Evolutionary conservation across 75 land plant species (phyloP), one percentile per base, ranked within the genome.

Genomic region (Larix kaempferi): DNA sequence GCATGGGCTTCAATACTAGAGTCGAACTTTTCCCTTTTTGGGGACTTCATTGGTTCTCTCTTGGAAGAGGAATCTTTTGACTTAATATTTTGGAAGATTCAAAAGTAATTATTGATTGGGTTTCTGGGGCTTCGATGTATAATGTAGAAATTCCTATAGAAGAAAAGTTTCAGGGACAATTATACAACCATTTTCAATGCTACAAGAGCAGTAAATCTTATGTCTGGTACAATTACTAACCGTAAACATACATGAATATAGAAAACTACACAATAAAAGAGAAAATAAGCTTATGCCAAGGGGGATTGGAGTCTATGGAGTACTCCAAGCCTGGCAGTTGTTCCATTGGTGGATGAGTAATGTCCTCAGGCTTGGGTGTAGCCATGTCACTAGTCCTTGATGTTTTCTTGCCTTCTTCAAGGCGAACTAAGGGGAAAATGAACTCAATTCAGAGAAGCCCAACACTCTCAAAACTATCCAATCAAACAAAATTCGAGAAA

Each of bases 251-350:
- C 15, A 71, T 35, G 55, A 33, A 77, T 16, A 65, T 14, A 61
- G 56, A 76, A 44, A 62, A 35, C 73, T 25, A 56, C 49, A 77
- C 16, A 72, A 21, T 2, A 35, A 66, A 41, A 21, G 60, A 57
- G 52, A 76, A 62, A 60, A 44, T n/a, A 73, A n/a, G 21, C 69
- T 83, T 85, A 94, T 94, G 76, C 95, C 90, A 92, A 21, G 93
- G 90, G 76, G 98, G 98, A 65, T 91, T 95, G 44, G 96, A 95
- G 78, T 95, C 89, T 78, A 95, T 91, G 84, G 93, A 95, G 82
- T 95, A 95, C 64, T 91, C 96, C 52, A 95, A 86, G 83, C 91
- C 95, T 56, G 92, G 94, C 41, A 95, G 91, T 84, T 95, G 98
- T 60, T 95, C 98, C 91, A 87, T 84, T 57, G 95, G 90, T 75